Evolutionary conservation across 805 yeast genomes (phyloP).

Genomic region (Lipomyces sp.): DNA sequence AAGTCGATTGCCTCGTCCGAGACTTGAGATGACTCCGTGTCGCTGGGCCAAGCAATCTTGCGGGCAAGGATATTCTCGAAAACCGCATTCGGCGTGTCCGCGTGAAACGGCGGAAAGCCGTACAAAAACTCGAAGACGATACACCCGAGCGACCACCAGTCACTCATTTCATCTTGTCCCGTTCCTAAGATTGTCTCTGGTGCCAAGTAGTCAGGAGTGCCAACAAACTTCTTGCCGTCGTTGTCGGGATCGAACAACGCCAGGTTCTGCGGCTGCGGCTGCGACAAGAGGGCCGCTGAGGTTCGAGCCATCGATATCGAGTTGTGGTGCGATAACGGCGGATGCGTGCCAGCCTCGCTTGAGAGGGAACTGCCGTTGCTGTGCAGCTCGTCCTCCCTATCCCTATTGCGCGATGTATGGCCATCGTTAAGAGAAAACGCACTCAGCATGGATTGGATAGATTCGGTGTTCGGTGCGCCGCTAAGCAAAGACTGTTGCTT

Average conservation of each 20-base stretch:
- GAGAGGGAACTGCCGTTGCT: constrained; percentile 14
- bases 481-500: neutral
- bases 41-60: constrained; percentile 78
- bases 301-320: constrained; percentile 15
- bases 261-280: constrained; percentile 11
- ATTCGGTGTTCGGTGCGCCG: constrained; percentile 10
- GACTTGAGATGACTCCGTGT: constrained; percentile 42
- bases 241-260: constrained; percentile 71
- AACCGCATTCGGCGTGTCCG: constrained; percentile 69
- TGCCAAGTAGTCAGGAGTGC: constrained; percentile 96
- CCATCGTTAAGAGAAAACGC: constrained; percentile 14
- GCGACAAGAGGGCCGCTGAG: constrained; percentile 16
- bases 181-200: constrained; percentile 91
- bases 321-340: neutral
- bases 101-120: constrained; percentile 96
- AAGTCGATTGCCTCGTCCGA: constrained; percentile 73
- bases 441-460: constrained; percentile 21
- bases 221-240: constrained; percentile 70
- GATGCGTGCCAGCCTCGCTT: constrained; percentile 9
- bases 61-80: constrained; percentile 76
- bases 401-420: neutral
- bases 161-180: constrained; percentile 80
- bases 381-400: constrained; percentile 3
- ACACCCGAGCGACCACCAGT: constrained; percentile 99
- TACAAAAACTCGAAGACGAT: constrained; percentile 85